Evolutionary conservation across 441 rosid genomes (phyloP).

Genomic region (Heliophila coronopifolia): DNA sequence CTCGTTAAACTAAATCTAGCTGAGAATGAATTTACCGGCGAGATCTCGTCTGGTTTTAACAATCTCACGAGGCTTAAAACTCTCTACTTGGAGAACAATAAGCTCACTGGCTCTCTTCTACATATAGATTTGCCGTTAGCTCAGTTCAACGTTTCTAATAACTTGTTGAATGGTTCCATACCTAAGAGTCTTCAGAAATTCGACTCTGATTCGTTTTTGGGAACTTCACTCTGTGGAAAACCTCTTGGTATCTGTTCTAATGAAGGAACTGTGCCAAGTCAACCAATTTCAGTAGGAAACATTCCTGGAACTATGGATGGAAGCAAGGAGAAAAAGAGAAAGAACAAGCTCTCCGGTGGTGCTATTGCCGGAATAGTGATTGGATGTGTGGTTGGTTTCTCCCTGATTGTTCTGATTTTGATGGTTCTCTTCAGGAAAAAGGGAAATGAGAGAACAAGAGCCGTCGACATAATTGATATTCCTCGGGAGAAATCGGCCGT

Average conservation of each 20-base stretch:
- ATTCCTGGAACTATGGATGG: slow-evolving; percentile 23
- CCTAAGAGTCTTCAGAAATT: slow-evolving; percentile 43
- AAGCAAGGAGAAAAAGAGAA: slow-evolving; percentile 17
- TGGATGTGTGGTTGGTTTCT: slow-evolving; percentile 60
- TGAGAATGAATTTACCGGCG: slow-evolving; percentile 56
- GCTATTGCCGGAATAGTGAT: slow-evolving; percentile 91
- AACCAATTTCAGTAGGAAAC: slow-evolving; percentile 38
- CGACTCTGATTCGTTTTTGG: slow-evolving; percentile 46
- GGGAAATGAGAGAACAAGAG: slow-evolving; percentile 41
- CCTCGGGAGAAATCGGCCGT: slow-evolving; percentile 41
- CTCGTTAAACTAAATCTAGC: slow-evolving; percentile 64
- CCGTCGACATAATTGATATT: slow-evolving; percentile 38
- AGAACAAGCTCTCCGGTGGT: slow-evolving; percentile 66
- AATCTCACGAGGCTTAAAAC: slow-evolving; percentile 68
- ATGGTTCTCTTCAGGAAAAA: slow-evolving; percentile 58
- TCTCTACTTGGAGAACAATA: slow-evolving; percentile 56
- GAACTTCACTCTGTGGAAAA: slow-evolving; percentile 68
- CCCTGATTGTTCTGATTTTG: slow-evolving; percentile 44
- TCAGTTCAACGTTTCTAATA: slow-evolving; percentile 79
- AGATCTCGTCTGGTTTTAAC: slow-evolving; percentile 44
- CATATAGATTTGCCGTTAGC: slow-evolving; percentile 40
- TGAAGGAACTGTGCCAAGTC: slow-evolving; percentile 41
- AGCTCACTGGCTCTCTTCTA: slow-evolving; percentile 58
- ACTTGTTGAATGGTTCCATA: slow-evolving; percentile 68
- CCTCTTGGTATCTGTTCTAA: slow-evolving; percentile 44